Percentiles rank a stretch among this genome's conserved stretches.
Evolutionary conservation across 176 grass and related monocot species (phyloP).

Genomic region (Avena insularis): DNA sequence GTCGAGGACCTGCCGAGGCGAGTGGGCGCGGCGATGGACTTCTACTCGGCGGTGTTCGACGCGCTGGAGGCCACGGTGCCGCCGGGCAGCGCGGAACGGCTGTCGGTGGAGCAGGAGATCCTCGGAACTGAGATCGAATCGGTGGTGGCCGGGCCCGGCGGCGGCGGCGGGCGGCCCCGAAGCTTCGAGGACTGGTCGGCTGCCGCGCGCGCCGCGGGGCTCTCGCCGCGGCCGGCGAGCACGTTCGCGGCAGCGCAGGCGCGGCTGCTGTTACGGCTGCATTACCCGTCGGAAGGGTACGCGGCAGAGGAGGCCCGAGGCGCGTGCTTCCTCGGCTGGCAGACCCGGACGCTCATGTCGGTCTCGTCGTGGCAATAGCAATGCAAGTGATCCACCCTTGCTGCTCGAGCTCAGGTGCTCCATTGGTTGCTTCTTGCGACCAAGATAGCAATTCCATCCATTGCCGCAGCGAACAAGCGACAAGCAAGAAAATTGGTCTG

Average conservation of each 20-base stretch:
- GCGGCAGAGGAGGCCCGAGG: conserved; percentile 57
- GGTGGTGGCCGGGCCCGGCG: conserved; percentile 22
- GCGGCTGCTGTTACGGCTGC: conserved; percentile 74
- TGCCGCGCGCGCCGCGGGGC: conserved; percentile 51
- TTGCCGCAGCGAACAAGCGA: not conserved
- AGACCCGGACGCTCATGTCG: conserved; percentile 78
- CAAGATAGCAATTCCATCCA: conserved; percentile 6
- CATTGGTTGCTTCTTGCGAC: not conserved
- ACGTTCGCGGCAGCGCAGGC: conserved; percentile 82
- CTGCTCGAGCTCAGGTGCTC: not conserved
- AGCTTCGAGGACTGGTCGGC: conserved; percentile 63
- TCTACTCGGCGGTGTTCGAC: conserved; percentile 87
- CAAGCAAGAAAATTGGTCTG: not conserved
- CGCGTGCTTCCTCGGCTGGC: conserved; percentile 84
- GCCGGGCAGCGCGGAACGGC: conserved; percentile 66
- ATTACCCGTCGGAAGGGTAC: conserved; percentile 95
- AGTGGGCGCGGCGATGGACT: conserved; percentile 60
- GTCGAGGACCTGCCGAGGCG: conserved; percentile 33
- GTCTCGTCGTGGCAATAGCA: conserved; percentile 94
- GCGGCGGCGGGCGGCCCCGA: conserved; percentile 13
- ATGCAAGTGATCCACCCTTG: not conserved
- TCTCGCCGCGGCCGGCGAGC: conserved; percentile 63
- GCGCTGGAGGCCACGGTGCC: conserved; percentile 82
- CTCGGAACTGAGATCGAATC: conserved; percentile 70
- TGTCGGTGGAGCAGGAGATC: conserved; percentile 73